A percentile compares a stretch with the other conserved stretches of the same genome.
phyloP scores from a whole-genome alignment of 352 stramenopile genomes.

The Halophytophthora polymorphica region DNA sequence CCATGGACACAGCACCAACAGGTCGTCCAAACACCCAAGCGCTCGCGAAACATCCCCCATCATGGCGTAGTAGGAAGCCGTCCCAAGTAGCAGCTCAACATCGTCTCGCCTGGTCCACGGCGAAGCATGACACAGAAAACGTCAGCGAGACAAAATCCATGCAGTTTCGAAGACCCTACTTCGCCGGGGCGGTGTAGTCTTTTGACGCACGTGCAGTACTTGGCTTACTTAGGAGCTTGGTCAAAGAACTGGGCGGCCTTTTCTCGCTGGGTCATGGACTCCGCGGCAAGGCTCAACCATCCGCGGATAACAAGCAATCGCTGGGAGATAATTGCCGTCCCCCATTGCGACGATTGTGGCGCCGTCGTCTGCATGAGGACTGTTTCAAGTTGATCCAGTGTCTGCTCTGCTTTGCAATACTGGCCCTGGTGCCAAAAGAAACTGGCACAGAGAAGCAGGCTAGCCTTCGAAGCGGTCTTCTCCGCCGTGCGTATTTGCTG shows the following conservation, averaged over 20 bases:
- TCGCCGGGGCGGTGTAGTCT: no score
- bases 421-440: constrained; percentile 81
- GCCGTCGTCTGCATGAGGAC: constrained; percentile 4
- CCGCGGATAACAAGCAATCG: constrained; percentile 60
- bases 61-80: constrained; percentile 70
- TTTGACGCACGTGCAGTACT: neutral
- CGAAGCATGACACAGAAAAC: constrained; percentile 1
- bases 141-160: neutral
- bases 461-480: constrained; percentile 52
- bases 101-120: constrained; percentile 47
- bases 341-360: constrained; percentile 13
- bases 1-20: constrained; percentile 78
- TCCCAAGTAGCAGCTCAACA: constrained; percentile 63
- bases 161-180: neutral
- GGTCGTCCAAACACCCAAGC: constrained; percentile 68
- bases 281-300: constrained; percentile 72
- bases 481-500: constrained; percentile 79
- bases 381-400: constrained; percentile 52
- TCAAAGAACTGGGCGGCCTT: constrained; percentile 66
- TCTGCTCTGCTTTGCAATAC: constrained; percentile 59
- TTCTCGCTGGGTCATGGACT: constrained; percentile 68
- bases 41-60: constrained; percentile 66
- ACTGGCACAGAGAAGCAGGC: constrained; percentile 61
- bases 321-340: constrained; percentile 29
- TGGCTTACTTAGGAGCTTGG: constrained; percentile 50